Conservation (phyloP, 441 rosid species). For the Daphne laureola region DNA sequence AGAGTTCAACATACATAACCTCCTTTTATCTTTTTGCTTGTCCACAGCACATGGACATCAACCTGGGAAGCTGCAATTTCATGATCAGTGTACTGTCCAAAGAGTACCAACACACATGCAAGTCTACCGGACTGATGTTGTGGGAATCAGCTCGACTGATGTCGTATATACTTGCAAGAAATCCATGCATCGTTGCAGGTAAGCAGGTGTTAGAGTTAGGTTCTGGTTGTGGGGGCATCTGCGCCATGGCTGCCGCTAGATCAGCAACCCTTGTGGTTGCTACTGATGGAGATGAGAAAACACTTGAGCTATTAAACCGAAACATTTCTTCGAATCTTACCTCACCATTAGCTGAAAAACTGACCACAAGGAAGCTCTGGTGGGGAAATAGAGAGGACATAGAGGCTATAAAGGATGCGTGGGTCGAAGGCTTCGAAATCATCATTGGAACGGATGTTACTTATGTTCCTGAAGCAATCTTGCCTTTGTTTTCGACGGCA, state of each 20-base stretch:
- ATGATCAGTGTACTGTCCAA: constrained; percentile 56
- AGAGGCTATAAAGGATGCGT: constrained; percentile 33
- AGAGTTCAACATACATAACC: neutral
- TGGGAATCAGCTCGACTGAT: constrained; percentile 96
- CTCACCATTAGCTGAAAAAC: constrained; percentile 31
- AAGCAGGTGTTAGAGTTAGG: constrained; percentile 75
- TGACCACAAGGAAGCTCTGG: constrained; percentile 44
- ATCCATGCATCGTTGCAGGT: constrained; percentile 58
- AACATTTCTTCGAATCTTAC: constrained; percentile 51
- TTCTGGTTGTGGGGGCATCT: constrained; percentile 74
- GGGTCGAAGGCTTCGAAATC: constrained; percentile 50
- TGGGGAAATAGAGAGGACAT: constrained; percentile 76
- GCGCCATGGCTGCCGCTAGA: constrained; percentile 69
- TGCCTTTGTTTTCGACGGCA: constrained; percentile 70
- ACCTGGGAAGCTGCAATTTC: constrained; percentile 34
- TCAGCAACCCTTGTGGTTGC: constrained; percentile 67
- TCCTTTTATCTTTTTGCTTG: neutral
- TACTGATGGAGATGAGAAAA: constrained; percentile 61
- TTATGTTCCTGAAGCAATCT: constrained; percentile 56
- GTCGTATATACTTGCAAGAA: constrained; percentile 69
- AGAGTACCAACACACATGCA: constrained; percentile 86
- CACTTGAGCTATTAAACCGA: constrained; percentile 45
- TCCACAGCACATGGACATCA: constrained; percentile 44
- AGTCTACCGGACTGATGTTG: constrained; percentile 86
- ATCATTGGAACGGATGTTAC: constrained; percentile 83